These are phyloP conservation scores for Penicillium sp. DNA, from an alignment of 2,329 filamentous ascomycete genomes.

Conservation along the genomic window DNA sequence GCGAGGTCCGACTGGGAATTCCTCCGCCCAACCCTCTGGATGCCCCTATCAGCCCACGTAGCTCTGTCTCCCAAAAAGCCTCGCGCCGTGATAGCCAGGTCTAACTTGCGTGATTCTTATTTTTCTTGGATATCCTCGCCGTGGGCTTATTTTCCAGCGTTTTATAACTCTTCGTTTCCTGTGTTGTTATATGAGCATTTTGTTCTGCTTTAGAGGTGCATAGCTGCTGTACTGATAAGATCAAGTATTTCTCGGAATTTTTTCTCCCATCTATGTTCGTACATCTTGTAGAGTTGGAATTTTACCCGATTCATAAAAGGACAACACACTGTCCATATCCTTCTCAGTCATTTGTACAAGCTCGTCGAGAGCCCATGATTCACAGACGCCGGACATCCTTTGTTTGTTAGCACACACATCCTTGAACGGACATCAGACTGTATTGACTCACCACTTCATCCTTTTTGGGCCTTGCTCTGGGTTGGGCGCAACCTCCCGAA, in stretches of 20 bases:
- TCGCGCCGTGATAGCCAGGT: constrained; percentile 32
- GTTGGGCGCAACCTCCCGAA: constrained; percentile 73
- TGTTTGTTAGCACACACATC: background rate
- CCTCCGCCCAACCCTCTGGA: constrained; percentile 31
- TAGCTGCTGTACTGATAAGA: constrained; percentile 28
- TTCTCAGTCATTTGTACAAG: constrained; percentile 77
- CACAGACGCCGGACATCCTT: constrained; percentile 91
- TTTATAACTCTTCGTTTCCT: constrained; percentile 19
- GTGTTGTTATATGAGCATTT: constrained; percentile 16
- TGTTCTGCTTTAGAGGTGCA: constrained; percentile 22
- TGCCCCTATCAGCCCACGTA: constrained; percentile 35
- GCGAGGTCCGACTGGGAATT: constrained; percentile 65
- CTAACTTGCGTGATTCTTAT: constrained; percentile 12
- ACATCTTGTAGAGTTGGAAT: constrained; percentile 42
- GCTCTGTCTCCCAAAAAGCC: constrained; percentile 36
- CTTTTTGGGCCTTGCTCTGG: constrained; percentile 75
- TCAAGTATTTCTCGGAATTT: constrained; percentile 13
- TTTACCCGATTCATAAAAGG: constrained; percentile 60
- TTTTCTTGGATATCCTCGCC: constrained; percentile 36
- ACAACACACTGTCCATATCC: constrained; percentile 79
- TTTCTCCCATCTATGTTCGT: constrained; percentile 17
- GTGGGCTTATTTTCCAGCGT: constrained; percentile 6
- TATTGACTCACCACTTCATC: constrained; percentile 73
- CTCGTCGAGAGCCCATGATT: constrained; percentile 80
- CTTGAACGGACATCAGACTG: background rate